A percentile compares a stretch with the other conserved stretches of the same genome.
Evolutionary conservation across 331 rosid species (phyloP).

Genomic region (Cydonia oblonga): DNA sequence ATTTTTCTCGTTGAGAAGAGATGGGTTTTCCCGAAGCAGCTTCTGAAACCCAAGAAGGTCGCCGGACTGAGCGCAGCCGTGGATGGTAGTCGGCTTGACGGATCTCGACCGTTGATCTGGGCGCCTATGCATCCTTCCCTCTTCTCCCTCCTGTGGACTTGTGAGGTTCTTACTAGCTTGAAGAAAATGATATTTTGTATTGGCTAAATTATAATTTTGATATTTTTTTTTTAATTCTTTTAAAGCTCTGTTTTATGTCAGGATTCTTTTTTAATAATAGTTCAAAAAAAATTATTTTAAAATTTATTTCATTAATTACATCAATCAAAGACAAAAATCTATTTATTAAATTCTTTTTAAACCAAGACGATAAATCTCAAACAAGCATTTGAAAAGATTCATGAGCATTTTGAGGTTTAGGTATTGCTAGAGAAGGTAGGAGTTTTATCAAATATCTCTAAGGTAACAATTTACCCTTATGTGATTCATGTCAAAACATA

Average conservation of each 20-base stretch:
- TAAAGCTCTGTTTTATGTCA: too few species aligned
- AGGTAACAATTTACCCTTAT: not conserved
- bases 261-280: too few species aligned
- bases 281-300: not conserved
- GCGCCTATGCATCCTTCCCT: conserved; percentile 41
- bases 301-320: not conserved
- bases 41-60: conserved; percentile 57
- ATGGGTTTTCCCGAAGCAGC: conserved; percentile 62
- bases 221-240: too few species aligned
- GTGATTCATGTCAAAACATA: not conserved
- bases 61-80: conserved; percentile 61
- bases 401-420: not conserved
- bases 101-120: conserved; percentile 57
- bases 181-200: too few species aligned
- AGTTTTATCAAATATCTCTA: not conserved
- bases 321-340: not conserved
- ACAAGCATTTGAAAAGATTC: not conserved
- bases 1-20: conserved; percentile 67
- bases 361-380: not conserved
- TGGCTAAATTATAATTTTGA: too few species aligned
- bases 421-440: not conserved
- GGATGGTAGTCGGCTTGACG: conserved; percentile 67
- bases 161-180: not conserved
- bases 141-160: not conserved
- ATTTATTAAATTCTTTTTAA: too few species aligned